Evolutionary conservation across 2,329 filamentous ascomycete genomes (phyloP).

Genomic region (Colletotrichum sojae): DNA sequence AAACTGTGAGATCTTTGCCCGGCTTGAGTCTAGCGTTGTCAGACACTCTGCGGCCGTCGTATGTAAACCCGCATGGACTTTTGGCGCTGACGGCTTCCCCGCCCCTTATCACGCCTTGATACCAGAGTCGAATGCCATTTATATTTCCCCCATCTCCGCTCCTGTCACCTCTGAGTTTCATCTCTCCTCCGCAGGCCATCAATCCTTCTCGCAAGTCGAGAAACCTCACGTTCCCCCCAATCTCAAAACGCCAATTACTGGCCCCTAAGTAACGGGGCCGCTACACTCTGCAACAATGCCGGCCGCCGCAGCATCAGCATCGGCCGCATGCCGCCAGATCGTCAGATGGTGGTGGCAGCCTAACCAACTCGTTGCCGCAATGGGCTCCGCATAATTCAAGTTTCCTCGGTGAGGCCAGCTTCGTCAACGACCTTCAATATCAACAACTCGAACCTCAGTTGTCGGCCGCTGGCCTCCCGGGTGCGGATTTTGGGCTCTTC

Average conservation of each 20-base stretch:
- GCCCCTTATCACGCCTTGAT: background rate
- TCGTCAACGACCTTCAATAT: conserved; percentile 15
- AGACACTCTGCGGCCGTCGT: conserved; percentile 18
- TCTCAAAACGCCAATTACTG: conserved; percentile 7
- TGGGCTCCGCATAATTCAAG: conserved; percentile 33
- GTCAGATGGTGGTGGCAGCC: conserved; percentile 31
- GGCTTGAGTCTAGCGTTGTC: background rate
- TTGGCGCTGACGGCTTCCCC: background rate
- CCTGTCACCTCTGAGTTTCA: background rate
- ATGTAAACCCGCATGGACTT: conserved; percentile 16
- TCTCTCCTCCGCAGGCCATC: background rate
- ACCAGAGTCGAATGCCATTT: conserved; percentile 11
- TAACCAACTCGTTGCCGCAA: conserved; percentile 14
- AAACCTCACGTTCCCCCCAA: background rate
- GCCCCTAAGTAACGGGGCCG: conserved; percentile 38
- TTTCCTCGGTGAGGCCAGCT: conserved; percentile 31
- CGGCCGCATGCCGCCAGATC: conserved; percentile 21
- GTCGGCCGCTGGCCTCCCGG: conserved; percentile 32
- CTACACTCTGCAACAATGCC: conserved; percentile 42
- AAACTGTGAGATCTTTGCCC: background rate
- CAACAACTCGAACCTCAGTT: conserved; percentile 20
- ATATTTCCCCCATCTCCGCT: conserved; percentile 6
- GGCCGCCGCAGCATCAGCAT: conserved; percentile 27
- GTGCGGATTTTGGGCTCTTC: conserved; percentile 32
- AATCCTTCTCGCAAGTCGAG: conserved; percentile 23